Evolutionary conservation across 2,329 filamentous ascomycete species (phyloP).

Genomic region (Didymella exigua): DNA sequence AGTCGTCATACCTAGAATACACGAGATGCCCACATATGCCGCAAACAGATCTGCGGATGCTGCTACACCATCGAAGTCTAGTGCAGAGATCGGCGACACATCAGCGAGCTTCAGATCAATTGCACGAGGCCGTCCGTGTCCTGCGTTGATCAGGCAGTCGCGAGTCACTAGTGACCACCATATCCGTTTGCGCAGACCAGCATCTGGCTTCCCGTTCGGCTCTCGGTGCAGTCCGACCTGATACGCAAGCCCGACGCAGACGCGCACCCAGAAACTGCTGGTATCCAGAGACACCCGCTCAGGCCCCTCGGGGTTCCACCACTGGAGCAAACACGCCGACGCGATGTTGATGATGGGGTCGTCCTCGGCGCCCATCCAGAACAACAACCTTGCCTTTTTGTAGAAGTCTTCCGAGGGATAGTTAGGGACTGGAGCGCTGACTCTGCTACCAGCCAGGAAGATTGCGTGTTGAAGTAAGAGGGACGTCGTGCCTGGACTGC

Average conservation of each 20-base stretch:
- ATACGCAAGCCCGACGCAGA: constrained; percentile 51
- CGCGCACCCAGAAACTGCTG: constrained; percentile 53
- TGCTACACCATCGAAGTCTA: constrained; percentile 44
- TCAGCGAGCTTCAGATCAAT: constrained; percentile 51
- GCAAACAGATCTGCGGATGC: constrained; percentile 46
- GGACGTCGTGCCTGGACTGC: constrained; percentile 33
- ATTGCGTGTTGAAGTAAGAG: constrained; percentile 47
- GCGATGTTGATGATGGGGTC: constrained; percentile 50
- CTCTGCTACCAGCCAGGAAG: constrained; percentile 51
- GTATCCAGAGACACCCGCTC: constrained; percentile 52
- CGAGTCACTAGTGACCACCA: constrained; percentile 54
- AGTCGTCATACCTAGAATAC: constrained; percentile 37
- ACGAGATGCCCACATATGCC: constrained; percentile 49
- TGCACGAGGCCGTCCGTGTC: constrained; percentile 49
- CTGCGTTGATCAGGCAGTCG: constrained; percentile 51
- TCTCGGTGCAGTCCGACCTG: constrained; percentile 54
- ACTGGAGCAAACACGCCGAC: constrained; percentile 49
- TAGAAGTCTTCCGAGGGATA: constrained; percentile 45
- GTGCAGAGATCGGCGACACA: constrained; percentile 44
- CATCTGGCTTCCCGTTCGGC: constrained; percentile 43
- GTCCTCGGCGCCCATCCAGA: constrained; percentile 45
- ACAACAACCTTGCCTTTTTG: constrained; percentile 40
- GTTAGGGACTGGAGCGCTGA: constrained; percentile 44
- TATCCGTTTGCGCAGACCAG: constrained; percentile 46
- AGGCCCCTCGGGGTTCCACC: constrained; percentile 53